Conservation (phyloP, 148 eudicot species). For the Bassia scoparia region DNA sequence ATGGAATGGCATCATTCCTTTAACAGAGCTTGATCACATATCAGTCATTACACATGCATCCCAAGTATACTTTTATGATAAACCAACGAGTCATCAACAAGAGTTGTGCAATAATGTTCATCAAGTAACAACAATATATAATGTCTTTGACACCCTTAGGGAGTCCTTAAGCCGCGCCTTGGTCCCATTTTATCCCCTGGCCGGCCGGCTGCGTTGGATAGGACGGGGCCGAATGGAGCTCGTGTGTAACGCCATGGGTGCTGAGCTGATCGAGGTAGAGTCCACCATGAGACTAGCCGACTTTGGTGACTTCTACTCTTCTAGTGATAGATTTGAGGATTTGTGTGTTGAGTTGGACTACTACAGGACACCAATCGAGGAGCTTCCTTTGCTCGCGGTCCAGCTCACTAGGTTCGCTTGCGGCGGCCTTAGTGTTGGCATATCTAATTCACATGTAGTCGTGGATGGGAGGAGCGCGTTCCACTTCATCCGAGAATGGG, state of each 20-base stretch:
- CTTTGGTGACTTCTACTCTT: constrained; percentile 4
- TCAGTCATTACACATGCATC: background rate
- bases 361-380: constrained; percentile 2
- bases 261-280: constrained; percentile 15
- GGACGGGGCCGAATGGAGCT: constrained; percentile 15
- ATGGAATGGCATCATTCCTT: constrained; percentile 1
- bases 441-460: background rate
- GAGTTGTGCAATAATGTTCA: background rate
- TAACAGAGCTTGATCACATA: constrained; percentile 15
- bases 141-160: constrained; percentile 8
- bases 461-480: constrained; percentile 9
- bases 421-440: constrained; percentile 12
- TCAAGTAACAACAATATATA: background rate
- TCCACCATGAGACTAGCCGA: background rate
- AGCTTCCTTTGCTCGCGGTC: constrained; percentile 8
- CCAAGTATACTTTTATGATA: constrained; percentile 6
- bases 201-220: constrained; percentile 13
- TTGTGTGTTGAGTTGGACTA: background rate
- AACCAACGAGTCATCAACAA: background rate
- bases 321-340: background rate
- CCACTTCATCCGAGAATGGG: constrained; percentile 19
- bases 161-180: constrained; percentile 16
- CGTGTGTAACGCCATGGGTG: constrained; percentile 16
- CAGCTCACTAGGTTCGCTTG: constrained; percentile 16
- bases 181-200: constrained; percentile 13